A percentile compares a stretch with the other conserved stretches of the same genome.
phyloP scores from a whole-genome alignment of 2,329 filamentous ascomycete genomes.

The Fusarium sp. region DNA sequence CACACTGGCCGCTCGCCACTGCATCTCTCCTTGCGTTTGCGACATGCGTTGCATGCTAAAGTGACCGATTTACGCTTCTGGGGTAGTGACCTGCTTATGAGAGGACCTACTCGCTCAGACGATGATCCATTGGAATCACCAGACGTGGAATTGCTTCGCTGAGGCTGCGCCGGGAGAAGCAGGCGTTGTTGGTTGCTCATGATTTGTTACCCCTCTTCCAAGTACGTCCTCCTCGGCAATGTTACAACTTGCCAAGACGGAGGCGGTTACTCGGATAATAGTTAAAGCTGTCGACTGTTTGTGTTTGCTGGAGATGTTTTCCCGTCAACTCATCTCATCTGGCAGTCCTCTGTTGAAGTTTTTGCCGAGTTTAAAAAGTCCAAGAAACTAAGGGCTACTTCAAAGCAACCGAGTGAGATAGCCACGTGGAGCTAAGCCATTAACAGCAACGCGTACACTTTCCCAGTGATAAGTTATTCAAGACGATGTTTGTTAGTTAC shows the following conservation, averaged over 20 bases:
- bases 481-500: no score
- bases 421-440: no score
- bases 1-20: conserved; percentile 3
- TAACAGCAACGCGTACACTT: no score
- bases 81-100: background rate
- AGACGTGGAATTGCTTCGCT: background rate
- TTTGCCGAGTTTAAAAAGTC: no score
- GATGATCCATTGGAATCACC: background rate
- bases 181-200: background rate
- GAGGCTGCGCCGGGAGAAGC: background rate
- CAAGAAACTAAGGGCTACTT: no score
- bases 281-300: no score
- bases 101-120: background rate
- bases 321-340: no score
- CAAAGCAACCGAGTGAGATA: no score
- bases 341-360: no score
- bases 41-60: conserved; percentile 1
- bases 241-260: background rate
- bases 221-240: background rate
- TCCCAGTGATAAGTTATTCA: no score
- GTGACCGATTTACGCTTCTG: background rate
- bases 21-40: conserved; percentile 14
- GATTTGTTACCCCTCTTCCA: background rate
- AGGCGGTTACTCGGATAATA: background rate
- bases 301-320: no score